These are phyloP conservation scores for Zea mays DNA, from an alignment of 176 grass and related monocot species.

Conservation along the genomic window DNA sequence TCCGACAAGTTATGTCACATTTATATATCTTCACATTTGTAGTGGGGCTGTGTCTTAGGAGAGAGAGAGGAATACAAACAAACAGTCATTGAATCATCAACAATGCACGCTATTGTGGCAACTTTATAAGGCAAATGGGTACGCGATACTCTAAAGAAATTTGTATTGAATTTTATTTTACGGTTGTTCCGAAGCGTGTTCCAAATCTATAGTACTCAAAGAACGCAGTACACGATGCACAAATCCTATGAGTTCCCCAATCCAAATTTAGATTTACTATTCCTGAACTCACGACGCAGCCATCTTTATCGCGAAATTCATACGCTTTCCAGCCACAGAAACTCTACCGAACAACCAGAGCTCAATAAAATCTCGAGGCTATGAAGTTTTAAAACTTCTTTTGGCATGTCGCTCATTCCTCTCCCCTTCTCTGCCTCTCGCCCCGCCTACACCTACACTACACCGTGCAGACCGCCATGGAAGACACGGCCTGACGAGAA, in stretches of 20 bases:
- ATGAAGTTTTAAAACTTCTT: slow-evolving; percentile 28
- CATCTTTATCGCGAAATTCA: background rate
- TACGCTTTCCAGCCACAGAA: slow-evolving; percentile 41
- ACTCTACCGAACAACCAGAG: slow-evolving; percentile 26
- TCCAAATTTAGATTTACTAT: slow-evolving; percentile 38
- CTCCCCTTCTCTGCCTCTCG: background rate
- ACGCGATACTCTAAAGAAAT: no score
- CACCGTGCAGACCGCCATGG: slow-evolving; percentile 36
- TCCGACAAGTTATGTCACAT: no score
- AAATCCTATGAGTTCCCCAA: background rate
- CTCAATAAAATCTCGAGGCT: slow-evolving; percentile 37
- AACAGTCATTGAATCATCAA: no score
- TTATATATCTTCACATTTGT: no score
- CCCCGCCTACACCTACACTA: background rate
- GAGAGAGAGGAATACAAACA: no score
- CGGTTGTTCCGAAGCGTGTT: background rate
- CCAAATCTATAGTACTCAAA: background rate
- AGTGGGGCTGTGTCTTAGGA: no score
- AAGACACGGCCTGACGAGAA: slow-evolving; percentile 21
- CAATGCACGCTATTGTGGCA: no score
- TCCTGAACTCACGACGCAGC: background rate
- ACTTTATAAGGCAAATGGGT: no score
- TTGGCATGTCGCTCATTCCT: slow-evolving; percentile 43
- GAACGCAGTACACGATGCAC: background rate
- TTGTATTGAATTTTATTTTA: background rate